Evolutionary conservation across 1,284 basidiomycete genomes (phyloP), one percentile per base, ranked within the genome.

Genomic region (Sanghuangporus baumii): DNA sequence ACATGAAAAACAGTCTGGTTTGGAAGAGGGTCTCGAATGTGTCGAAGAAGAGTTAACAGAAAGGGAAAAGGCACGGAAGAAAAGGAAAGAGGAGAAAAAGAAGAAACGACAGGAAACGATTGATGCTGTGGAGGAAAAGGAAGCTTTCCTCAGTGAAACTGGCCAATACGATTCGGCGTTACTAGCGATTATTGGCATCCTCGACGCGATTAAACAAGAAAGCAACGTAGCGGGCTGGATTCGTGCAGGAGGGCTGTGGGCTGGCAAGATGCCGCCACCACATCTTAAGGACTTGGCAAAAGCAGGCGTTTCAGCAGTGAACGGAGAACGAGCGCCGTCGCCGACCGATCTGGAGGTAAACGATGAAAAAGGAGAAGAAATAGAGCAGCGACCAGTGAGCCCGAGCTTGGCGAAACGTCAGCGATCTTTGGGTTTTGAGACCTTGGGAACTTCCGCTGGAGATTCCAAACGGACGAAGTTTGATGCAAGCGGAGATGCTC

Each of bases 161-260:
- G 6, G 52, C 34, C 26, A 67, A 14, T 83, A 83, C 67, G 89
- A 90, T 69, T 71, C 76, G 52, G 87, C 80, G 0, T 75, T 92
- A 7, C 77, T 92, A 0, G 87, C 87, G 0, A 81, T 91, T n/a
- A 76, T 91, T 18, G 90, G 89, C 1, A 75, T 91, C 9, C 73
- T 92, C n/a, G 85, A 89, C 57, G 76, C 76, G 16, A 68, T 86
- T 20, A 85, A 83, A 68, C 55, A 68, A 48, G 81, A 91, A 73
- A 79, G 75, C 57, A 91, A 87, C 66, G 80, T 91, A 36, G 83
- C 87, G 0, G 82, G 79, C 6, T 91, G 89, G 89, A 78, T 90
- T 59, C 79, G 80, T 8, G 69, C 72, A 9, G 86, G 86, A 4
- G 83, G 85, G 0, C 71, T 89, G 36, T 78, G 80, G 75, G 75